These are phyloP conservation scores for Bertia moriformis DNA, from an alignment of 2,329 filamentous ascomycete species.

Conservation along the genomic window DNA sequence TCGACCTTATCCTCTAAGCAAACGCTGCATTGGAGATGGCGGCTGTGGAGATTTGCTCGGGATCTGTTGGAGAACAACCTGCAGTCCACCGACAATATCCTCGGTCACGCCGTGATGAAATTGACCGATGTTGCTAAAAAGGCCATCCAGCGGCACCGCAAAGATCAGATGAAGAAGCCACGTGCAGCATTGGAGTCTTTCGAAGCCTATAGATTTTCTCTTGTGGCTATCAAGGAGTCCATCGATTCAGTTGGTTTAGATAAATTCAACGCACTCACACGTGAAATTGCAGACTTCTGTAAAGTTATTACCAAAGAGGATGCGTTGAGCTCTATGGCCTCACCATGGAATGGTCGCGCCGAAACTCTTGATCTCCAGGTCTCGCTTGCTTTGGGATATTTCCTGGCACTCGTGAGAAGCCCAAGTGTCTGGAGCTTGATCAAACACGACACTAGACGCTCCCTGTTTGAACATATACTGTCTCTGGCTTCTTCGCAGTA, in stretches of 20 bases:
- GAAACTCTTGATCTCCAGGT: slow-evolving; percentile 15
- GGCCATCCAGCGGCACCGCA: slow-evolving; percentile 13
- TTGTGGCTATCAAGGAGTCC: not conserved
- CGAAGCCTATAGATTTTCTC: not conserved
- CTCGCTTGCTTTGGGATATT: slow-evolving; percentile 16
- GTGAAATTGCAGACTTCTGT: not conserved
- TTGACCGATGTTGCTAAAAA: slow-evolving; percentile 13
- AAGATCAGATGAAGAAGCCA: slow-evolving; percentile 8
- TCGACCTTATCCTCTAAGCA: slow-evolving; percentile 15
- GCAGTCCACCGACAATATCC: slow-evolving; percentile 7
- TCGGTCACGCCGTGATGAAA: slow-evolving; percentile 8
- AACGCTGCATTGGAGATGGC: slow-evolving; percentile 19
- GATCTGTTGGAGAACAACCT: slow-evolving; percentile 15
- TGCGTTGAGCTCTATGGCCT: slow-evolving; percentile 10
- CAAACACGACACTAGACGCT: slow-evolving; percentile 8
- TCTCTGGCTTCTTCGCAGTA: not conserved
- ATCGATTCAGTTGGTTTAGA: not conserved
- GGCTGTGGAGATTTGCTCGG: slow-evolving; percentile 19
- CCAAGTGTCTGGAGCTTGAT: slow-evolving; percentile 14
- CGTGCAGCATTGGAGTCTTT: not conserved
- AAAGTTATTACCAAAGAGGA: slow-evolving; percentile 5
- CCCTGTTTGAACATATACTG: not conserved
- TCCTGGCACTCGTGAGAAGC: slow-evolving; percentile 14
- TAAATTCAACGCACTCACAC: not conserved
- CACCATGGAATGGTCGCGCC: slow-evolving; percentile 18